Percentiles rank a stretch among this genome's conserved stretches.
phyloP scores from a whole-genome alignment of 768 basidiomycete genomes.

The Podaxis pistillaris region DNA sequence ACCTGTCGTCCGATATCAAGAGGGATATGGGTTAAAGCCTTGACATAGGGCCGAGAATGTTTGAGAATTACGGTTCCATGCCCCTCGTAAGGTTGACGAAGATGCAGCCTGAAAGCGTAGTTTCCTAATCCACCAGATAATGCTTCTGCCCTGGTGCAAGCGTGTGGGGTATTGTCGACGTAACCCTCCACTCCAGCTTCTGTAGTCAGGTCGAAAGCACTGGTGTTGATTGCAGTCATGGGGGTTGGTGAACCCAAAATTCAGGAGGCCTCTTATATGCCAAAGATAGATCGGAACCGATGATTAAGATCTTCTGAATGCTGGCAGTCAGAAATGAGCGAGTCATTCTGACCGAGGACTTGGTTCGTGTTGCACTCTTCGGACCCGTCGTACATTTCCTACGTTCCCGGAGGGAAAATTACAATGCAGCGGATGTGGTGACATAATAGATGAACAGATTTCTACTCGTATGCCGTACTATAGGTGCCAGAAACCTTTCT shows the following conservation, averaged over 20 bases:
- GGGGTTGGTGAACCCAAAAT: not conserved
- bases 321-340: not conserved
- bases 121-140: slow-evolving; percentile 56
- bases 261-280: not conserved
- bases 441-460: too few species aligned
- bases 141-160: slow-evolving; percentile 33
- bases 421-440: too few species aligned
- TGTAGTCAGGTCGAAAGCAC: slow-evolving; percentile 29
- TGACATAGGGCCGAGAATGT: slow-evolving; percentile 47
- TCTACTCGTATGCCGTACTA: not conserved
- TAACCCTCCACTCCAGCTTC: slow-evolving; percentile 38
- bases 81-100: slow-evolving; percentile 39
- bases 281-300: not conserved
- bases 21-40: slow-evolving; percentile 23
- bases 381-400: slow-evolving; percentile 1
- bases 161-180: slow-evolving; percentile 47
- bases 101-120: slow-evolving; percentile 55
- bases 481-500: slow-evolving; percentile 3
- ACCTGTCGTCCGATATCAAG: slow-evolving; percentile 53
- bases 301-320: not conserved
- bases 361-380: not conserved
- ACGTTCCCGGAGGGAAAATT: not conserved
- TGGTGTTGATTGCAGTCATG: slow-evolving; percentile 3
- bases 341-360: not conserved
- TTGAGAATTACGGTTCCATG: slow-evolving; percentile 54